A percentile compares a stretch with the other conserved stretches of the same genome.
Conservation (phyloP, 179 eudicot species). For the Heliamphora pulchella region DNA sequence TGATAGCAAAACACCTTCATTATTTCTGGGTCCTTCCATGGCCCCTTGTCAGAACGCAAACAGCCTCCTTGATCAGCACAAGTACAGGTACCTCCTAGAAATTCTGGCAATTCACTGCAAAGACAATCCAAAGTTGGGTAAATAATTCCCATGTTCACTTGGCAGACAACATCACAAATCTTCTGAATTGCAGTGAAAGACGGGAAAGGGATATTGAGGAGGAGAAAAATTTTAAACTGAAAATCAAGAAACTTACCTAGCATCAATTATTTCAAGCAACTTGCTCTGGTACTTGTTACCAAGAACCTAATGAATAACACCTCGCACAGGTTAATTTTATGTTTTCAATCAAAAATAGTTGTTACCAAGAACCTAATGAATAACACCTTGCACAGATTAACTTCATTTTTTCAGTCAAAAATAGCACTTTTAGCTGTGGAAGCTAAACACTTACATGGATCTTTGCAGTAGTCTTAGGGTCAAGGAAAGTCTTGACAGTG, state of each 20-base stretch:
- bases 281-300: constrained; percentile 83
- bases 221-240: background rate
- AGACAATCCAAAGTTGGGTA: background rate
- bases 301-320: constrained; percentile 48
- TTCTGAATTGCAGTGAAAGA: background rate
- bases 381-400: constrained; percentile 12
- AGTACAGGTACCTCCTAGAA: constrained; percentile 82
- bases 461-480: constrained; percentile 79
- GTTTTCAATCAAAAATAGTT: constrained; percentile 29
- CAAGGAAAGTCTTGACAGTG: constrained; percentile 72
- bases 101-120: constrained; percentile 78
- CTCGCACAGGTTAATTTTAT: constrained; percentile 2
- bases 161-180: background rate
- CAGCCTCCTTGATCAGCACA: constrained; percentile 88
- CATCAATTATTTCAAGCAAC: constrained; percentile 79
- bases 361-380: constrained; percentile 64
- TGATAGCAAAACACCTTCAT: constrained; percentile 46
- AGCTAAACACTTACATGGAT: constrained; percentile 49
- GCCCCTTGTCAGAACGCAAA: constrained; percentile 81
- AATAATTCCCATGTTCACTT: background rate
- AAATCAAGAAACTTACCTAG: constrained; percentile 39
- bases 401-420: background rate
- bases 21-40: constrained; percentile 82
- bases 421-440: background rate
- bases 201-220: background rate